Percentiles rank a stretch among this genome's conserved stretches.
Conservation (phyloP, 2,329 filamentous ascomycete genomes). For the Ustulina deusta region DNA sequence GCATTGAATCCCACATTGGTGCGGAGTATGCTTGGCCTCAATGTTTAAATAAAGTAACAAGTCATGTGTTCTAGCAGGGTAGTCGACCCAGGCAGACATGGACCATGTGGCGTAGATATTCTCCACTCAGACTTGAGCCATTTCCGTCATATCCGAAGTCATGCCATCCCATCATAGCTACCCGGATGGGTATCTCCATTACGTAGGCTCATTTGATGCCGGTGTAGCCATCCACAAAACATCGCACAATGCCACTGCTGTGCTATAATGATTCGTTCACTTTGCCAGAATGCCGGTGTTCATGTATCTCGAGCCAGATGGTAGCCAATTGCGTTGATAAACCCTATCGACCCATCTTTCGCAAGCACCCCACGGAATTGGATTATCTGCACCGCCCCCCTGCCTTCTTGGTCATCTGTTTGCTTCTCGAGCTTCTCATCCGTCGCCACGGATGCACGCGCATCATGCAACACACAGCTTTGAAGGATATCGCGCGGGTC, state of each 20-base stretch:
- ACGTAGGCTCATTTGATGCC: slow-evolving; percentile 11
- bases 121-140: not conserved
- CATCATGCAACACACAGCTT: slow-evolving; percentile 35
- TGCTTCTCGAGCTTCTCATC: slow-evolving; percentile 30
- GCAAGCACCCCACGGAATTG: slow-evolving; percentile 11
- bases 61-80: no score
- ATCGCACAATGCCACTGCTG: slow-evolving; percentile 6
- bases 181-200: not conserved
- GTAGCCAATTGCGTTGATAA: slow-evolving; percentile 27
- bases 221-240: not conserved
- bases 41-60: no score
- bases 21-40: no score
- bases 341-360: slow-evolving; percentile 25
- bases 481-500: slow-evolving; percentile 28
- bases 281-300: not conserved
- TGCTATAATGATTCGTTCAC: slow-evolving; percentile 24
- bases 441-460: slow-evolving; percentile 32
- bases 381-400: slow-evolving; percentile 34
- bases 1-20: no score
- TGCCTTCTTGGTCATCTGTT: slow-evolving; percentile 29
- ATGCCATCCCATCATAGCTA: slow-evolving; percentile 7
- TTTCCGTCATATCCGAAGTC: not conserved
- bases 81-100: no score
- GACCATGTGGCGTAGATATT: not conserved
- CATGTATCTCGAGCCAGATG: slow-evolving; percentile 16